A percentile compares a stretch with the other conserved stretches of the same genome.
Conservation (phyloP, 495 filamentous ascomycete genomes). For the Hypoxylon lienhwacheense region DNA sequence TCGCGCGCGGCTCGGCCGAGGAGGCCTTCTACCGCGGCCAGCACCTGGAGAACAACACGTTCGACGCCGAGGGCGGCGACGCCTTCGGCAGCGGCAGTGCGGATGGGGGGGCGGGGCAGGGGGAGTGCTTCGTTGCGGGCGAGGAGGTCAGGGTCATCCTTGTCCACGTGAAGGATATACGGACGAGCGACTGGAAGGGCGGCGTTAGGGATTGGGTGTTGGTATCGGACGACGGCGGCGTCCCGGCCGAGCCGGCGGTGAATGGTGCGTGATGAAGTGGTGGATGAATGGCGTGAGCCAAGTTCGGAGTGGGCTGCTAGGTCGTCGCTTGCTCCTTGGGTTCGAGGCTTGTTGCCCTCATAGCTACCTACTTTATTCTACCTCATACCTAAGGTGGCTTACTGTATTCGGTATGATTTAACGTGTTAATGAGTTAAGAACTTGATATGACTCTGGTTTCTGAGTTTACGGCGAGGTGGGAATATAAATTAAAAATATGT, state of each 20-base stretch:
- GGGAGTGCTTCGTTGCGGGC: conserved; percentile 66
- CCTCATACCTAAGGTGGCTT: too few relatives aligned
- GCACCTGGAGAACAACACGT: conserved; percentile 92
- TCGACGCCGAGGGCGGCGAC: conserved; percentile 57
- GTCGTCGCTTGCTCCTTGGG: too few relatives aligned
- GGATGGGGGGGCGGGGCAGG: conserved; percentile 38
- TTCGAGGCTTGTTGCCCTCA: too few relatives aligned
- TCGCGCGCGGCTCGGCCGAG: conserved; percentile 71
- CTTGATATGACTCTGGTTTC: too few relatives aligned
- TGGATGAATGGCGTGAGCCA: background rate
- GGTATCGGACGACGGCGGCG: conserved; percentile 49
- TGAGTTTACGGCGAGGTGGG: too few relatives aligned
- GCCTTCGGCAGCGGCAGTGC: conserved; percentile 26
- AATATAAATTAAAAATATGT: too few relatives aligned
- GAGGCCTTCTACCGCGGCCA: conserved; percentile 76
- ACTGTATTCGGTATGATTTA: too few relatives aligned
- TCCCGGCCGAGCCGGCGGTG: conserved; percentile 8
- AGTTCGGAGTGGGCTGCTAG: background rate
- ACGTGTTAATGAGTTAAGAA: too few relatives aligned
- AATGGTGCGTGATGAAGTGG: conserved; percentile 38
- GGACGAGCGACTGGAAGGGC: conserved; percentile 82
- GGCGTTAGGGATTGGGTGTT: conserved; percentile 72
- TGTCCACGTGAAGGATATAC: conserved; percentile 71
- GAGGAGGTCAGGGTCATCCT: conserved; percentile 73
- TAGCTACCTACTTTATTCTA: too few relatives aligned